Percentiles rank a stretch among this genome's conserved stretches.
phyloP scores from a whole-genome alignment of 192 early-diverging fungal species.

The Coemansia sp. region DNA sequence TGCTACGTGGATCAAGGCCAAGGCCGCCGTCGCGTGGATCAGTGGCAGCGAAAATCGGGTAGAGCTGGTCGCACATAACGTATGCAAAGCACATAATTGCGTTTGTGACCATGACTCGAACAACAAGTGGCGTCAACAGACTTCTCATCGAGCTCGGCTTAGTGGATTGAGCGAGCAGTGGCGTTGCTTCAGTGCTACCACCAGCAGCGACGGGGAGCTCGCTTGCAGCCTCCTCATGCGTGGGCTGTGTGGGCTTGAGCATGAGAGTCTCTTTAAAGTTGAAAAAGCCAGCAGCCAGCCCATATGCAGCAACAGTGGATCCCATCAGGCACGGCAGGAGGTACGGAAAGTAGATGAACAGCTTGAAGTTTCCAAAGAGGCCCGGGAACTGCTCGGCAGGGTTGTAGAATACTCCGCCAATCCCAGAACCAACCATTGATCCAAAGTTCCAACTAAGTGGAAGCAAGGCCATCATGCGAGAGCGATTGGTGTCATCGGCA shows the following conservation, averaged over 20 bases:
- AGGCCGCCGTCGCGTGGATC: constrained; percentile 50
- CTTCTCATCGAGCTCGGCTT: constrained; percentile 10
- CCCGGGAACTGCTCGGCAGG: constrained; percentile 66
- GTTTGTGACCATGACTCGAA: constrained; percentile 23
- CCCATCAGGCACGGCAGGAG: constrained; percentile 77
- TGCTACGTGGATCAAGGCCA: constrained; percentile 47
- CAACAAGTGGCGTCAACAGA: constrained; percentile 19
- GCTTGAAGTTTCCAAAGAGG: constrained; percentile 54
- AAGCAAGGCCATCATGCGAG: constrained; percentile 69
- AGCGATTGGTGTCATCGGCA: constrained; percentile 73
- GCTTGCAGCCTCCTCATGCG: neutral
- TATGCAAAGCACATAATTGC: constrained; percentile 21
- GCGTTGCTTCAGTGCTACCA: constrained; percentile 4
- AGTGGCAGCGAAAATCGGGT: constrained; percentile 47
- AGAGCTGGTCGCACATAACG: constrained; percentile 26
- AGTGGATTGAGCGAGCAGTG: constrained; percentile 3
- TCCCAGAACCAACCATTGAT: constrained; percentile 60
- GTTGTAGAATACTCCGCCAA: constrained; percentile 75
- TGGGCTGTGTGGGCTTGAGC: neutral
- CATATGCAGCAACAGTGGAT: constrained; percentile 57
- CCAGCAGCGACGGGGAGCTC: neutral
- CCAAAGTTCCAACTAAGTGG: constrained; percentile 68
- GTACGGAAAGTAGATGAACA: constrained; percentile 74
- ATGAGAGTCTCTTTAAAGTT: constrained; percentile 60
- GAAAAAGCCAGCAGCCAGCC: constrained; percentile 62